phyloP scores from a whole-genome alignment of 2,329 filamentous ascomycete species.

The Ophiocordyceps unilateralis region DNA sequence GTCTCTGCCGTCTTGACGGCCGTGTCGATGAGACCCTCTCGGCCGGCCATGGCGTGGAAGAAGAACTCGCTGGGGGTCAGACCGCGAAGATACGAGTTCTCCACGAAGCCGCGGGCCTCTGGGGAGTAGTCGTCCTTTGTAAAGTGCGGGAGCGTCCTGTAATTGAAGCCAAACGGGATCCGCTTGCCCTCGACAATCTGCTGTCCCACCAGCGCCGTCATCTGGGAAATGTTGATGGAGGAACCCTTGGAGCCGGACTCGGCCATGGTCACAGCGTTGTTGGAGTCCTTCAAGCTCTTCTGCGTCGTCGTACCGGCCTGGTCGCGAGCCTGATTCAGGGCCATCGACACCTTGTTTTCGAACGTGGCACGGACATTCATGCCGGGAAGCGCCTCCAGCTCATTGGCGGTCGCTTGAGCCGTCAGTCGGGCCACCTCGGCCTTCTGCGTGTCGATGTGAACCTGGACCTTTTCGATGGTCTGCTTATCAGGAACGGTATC shows the following conservation, averaged over 20 bases:
- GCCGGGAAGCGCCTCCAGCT: slow-evolving; percentile 82
- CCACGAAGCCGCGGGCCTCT: slow-evolving; percentile 90
- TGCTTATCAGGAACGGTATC: slow-evolving; percentile 83
- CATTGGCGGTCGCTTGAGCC: slow-evolving; percentile 62
- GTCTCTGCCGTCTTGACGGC: slow-evolving; percentile 99
- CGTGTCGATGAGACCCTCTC: slow-evolving; percentile 98
- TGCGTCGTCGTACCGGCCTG: slow-evolving; percentile 86
- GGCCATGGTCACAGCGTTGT: slow-evolving; percentile 95
- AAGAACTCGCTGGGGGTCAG: slow-evolving; percentile 94
- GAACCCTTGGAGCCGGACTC: slow-evolving; percentile 95
- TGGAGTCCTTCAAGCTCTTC: slow-evolving; percentile 82
- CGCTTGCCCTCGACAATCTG: slow-evolving; percentile 97
- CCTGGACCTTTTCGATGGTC: slow-evolving; percentile 73
- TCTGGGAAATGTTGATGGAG: slow-evolving; percentile 98
- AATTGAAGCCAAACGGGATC: slow-evolving; percentile 98
- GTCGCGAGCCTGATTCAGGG: slow-evolving; percentile 89
- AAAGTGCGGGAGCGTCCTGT: slow-evolving; percentile 90
- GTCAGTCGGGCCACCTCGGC: slow-evolving; percentile 62
- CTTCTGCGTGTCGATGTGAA: slow-evolving; percentile 69
- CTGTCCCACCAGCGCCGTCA: slow-evolving; percentile 95
- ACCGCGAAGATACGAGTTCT: slow-evolving; percentile 95
- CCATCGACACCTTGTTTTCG: slow-evolving; percentile 89
- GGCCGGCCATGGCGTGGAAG: slow-evolving; percentile 99
- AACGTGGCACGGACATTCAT: slow-evolving; percentile 99
- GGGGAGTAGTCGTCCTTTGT: slow-evolving; percentile 99